A percentile compares a stretch with the other conserved stretches of the same genome.
phyloP scores from a whole-genome alignment of 805 yeast species.

The Torulaspora maleeae region DNA sequence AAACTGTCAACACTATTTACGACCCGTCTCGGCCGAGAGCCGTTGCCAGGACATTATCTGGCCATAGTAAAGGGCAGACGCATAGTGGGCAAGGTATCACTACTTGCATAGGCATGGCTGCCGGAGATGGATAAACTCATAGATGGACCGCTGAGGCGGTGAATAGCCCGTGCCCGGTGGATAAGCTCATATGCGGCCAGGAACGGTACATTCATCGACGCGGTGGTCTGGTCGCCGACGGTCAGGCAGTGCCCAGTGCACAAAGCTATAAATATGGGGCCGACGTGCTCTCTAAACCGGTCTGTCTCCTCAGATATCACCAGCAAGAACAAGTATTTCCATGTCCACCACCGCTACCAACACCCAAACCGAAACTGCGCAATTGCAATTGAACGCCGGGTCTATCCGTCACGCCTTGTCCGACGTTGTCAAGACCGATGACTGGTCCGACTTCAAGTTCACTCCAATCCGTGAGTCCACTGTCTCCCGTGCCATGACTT shows the following conservation, averaged over 20 bases:
- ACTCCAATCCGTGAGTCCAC: conserved; percentile 73
- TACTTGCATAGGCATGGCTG: background rate
- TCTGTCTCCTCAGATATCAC: background rate
- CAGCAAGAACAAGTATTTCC: background rate
- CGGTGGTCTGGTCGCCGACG: background rate
- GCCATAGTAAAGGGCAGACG: background rate
- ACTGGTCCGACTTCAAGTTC: conserved; percentile 66
- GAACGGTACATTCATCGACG: background rate
- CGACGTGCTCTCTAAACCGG: background rate
- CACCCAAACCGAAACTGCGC: conserved; percentile 15
- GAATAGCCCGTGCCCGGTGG: background rate
- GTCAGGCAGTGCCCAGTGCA: too few species aligned
- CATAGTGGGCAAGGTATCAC: background rate
- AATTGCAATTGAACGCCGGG: conserved; percentile 18
- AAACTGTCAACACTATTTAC: background rate
- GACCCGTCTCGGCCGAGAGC: background rate
- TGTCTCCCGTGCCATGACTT: conserved; percentile 77
- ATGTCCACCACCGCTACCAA: conserved; percentile 15
- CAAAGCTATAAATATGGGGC: conserved; percentile 1
- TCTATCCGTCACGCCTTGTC: conserved; percentile 30
- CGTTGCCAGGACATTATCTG: background rate
- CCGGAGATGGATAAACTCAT: background rate
- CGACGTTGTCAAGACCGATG: conserved; percentile 35
- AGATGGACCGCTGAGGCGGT: background rate
- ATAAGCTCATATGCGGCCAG: background rate